Evolutionary conservation across 306 rosid species (phyloP).

Genomic region (Canavalia gladiata): DNA sequence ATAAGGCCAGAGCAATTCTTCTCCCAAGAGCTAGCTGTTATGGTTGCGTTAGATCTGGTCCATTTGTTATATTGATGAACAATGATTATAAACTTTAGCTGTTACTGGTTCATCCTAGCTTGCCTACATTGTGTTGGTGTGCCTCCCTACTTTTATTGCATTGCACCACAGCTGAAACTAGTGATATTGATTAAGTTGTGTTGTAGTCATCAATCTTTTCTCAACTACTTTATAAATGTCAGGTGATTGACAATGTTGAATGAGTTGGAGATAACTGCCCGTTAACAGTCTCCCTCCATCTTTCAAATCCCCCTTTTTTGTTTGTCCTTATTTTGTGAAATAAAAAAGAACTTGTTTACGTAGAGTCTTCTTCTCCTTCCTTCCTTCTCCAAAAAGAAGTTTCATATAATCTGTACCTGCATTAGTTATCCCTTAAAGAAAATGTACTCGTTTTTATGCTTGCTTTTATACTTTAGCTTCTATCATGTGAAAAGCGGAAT

Average conservation of each 20-base stretch:
- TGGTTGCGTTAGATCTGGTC: neutral
- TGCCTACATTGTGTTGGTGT: constrained; percentile 18
- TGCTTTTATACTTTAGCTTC: constrained; percentile 14
- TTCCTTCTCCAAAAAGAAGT: constrained; percentile 5
- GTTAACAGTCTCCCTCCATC: neutral
- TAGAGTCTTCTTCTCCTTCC: constrained; percentile 8
- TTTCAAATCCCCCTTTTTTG: neutral
- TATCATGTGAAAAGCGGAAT: constrained; percentile 13
- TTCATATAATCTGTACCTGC: neutral
- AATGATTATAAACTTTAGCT: constrained; percentile 2
- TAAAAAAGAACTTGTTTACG: neutral
- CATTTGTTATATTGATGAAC: constrained; percentile 10
- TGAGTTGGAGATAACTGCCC: constrained; percentile 35
- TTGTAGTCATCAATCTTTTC: constrained; percentile 23
- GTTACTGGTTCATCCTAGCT: constrained; percentile 28
- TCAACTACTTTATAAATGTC: constrained; percentile 16
- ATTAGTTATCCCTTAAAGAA: constrained; percentile 21
- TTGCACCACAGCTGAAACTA: neutral
- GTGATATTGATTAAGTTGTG: constrained; percentile 2
- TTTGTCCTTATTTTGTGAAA: constrained; percentile 29
- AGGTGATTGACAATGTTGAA: constrained; percentile 27
- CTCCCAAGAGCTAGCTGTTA: neutral
- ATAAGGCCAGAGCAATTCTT: neutral
- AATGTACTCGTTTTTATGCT: neutral
- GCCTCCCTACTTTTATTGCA: constrained; percentile 10